A percentile compares a stretch with the other conserved stretches of the same genome.
Evolutionary conservation across 169 alveolate genomes (phyloP).

Genomic region (Babesia bovis): DNA sequence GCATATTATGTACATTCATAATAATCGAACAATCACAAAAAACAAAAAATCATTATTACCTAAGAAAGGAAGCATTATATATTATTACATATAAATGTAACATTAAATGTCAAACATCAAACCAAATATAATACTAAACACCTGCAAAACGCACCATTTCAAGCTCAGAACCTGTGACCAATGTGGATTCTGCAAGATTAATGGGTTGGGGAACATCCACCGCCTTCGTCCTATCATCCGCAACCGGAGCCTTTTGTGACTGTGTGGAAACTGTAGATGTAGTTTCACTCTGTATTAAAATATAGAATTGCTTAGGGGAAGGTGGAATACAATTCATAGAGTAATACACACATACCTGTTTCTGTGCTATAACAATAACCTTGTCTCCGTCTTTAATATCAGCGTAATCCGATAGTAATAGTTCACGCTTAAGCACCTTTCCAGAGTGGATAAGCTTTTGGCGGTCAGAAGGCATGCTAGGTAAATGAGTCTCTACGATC

Average conservation of each 20-base stretch:
- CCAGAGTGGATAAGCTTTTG: conserved; percentile 84
- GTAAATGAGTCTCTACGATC: conserved; percentile 67
- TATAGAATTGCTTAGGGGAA: neutral
- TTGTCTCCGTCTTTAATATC: conserved; percentile 82
- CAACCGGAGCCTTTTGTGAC: conserved; percentile 1
- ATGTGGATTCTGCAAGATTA: conserved; percentile 7
- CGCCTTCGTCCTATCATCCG: neutral
- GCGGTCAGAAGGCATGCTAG: conserved; percentile 75
- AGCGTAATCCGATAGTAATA: conserved; percentile 65
- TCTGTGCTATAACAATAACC: conserved; percentile 72
- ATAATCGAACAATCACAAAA: neutral
- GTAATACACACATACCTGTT: conserved; percentile 31
- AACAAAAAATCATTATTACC: neutral
- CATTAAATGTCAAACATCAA: too few species aligned
- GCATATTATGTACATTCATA: neutral
- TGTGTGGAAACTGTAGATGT: neutral
- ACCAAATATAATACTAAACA: too few species aligned
- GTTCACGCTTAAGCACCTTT: conserved; percentile 73
- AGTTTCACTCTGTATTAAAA: neutral
- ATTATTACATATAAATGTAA: neutral
- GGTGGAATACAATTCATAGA: neutral
- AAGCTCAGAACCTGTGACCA: conserved; percentile 37
- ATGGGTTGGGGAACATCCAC: neutral
- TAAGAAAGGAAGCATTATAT: neutral
- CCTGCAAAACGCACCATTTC: conserved; percentile 21